These are phyloP conservation scores for Epichloe brachyelytri DNA, from an alignment of 2,329 filamentous ascomycete genomes.

Conservation along the genomic window DNA sequence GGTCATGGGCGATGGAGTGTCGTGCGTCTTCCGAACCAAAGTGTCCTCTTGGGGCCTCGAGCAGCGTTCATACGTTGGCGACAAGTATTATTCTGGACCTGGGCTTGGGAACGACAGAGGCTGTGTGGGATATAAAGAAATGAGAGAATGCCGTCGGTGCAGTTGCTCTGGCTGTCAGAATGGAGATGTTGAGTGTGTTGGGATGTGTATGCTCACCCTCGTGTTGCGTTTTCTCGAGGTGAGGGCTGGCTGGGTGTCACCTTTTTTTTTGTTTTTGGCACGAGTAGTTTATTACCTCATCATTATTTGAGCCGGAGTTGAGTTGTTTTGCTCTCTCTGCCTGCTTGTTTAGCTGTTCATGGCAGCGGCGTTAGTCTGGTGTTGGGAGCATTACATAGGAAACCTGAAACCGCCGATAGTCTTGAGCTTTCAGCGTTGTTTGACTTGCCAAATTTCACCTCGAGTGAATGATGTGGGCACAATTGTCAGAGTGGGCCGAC, in stretches of 20 bases:
- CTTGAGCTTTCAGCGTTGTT: background rate
- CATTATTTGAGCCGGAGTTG: conserved; percentile 2
- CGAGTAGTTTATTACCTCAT: conserved; percentile 4
- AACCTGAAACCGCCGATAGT: conserved; percentile 15
- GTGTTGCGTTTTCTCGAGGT: background rate
- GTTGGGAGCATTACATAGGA: conserved; percentile 17
- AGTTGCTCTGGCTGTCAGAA: background rate
- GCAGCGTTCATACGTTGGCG: background rate
- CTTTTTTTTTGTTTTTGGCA: background rate
- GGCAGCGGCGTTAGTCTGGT: conserved; percentile 21
- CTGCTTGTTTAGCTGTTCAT: conserved; percentile 14
- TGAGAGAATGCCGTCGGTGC: background rate
- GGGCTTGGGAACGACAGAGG: background rate
- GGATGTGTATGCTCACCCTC: background rate
- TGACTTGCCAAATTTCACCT: background rate
- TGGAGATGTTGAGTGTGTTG: background rate
- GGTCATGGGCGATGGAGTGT: too few relatives aligned
- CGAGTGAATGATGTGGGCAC: background rate
- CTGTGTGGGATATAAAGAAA: background rate
- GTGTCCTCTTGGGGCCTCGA: background rate
- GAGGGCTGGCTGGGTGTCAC: background rate
- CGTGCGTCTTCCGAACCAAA: background rate
- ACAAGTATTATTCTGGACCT: background rate
- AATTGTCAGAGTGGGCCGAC: background rate
- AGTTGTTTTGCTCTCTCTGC: conserved; percentile 8